Percentiles rank a stretch among this genome's conserved stretches.
Conservation (phyloP, 106 monocot species). For the Narthecium ossifragum region DNA sequence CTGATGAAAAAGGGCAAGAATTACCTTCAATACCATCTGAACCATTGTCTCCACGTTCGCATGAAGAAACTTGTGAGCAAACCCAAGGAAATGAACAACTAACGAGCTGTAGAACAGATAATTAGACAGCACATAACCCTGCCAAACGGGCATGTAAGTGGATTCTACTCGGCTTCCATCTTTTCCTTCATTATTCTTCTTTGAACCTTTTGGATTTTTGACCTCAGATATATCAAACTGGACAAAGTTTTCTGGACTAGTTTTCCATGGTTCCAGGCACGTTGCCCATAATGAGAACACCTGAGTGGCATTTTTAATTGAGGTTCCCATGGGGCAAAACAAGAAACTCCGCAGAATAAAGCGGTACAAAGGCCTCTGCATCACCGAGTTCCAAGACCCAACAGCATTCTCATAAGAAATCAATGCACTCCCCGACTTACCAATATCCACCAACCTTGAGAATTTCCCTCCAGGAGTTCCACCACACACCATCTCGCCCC, state of each 20-base stretch:
- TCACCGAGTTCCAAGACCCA: constrained; percentile 50
- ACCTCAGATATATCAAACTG: constrained; percentile 31
- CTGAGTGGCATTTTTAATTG: constrained; percentile 65
- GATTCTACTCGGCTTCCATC: not conserved
- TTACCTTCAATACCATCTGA: constrained; percentile 73
- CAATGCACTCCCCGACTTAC: constrained; percentile 10
- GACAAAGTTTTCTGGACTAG: constrained; percentile 34
- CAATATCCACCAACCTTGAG: not conserved
- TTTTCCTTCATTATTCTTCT: constrained; percentile 16
- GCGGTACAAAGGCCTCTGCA: constrained; percentile 88
- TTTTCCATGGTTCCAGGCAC: constrained; percentile 78
- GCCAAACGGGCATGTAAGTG: constrained; percentile 42
- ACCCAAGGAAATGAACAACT: constrained; percentile 83
- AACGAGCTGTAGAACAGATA: constrained; percentile 86
- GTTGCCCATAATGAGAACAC: constrained; percentile 63
- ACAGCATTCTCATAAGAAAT: constrained; percentile 12
- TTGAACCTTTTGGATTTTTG: constrained; percentile 10
- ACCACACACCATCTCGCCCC: constrained; percentile 7
- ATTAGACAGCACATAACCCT: constrained; percentile 62
- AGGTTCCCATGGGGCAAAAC: constrained; percentile 71
- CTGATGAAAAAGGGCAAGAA: constrained; percentile 1
- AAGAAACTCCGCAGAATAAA: constrained; percentile 77
- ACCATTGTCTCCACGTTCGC: constrained; percentile 45
- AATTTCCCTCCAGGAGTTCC: constrained; percentile 15
- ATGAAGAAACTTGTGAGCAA: constrained; percentile 87